phyloP scores from a whole-genome alignment of 176 grass and related monocot genomes.

The Aegilops sharonensis region DNA sequence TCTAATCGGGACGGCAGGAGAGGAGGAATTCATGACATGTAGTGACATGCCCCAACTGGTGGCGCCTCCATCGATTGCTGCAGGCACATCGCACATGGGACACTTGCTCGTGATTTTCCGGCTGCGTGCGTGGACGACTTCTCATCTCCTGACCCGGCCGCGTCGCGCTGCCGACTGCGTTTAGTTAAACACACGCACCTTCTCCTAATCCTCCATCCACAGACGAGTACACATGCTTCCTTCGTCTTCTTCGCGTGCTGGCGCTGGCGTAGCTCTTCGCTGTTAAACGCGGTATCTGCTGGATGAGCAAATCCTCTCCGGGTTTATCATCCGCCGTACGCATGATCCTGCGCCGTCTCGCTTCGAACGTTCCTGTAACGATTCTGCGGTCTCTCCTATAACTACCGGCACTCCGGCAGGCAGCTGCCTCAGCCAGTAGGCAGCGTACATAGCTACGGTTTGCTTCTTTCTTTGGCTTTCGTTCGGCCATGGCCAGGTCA shows the following conservation, averaged over 20 bases:
- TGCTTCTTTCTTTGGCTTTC: neutral
- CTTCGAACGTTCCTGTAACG: neutral
- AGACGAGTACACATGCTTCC: neutral
- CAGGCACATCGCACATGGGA: neutral
- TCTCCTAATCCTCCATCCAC: neutral
- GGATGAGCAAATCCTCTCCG: slow-evolving; percentile 12
- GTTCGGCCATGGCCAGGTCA: slow-evolving; percentile 37
- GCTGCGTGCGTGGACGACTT: slow-evolving; percentile 21
- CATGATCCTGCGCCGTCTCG: slow-evolving; percentile 12
- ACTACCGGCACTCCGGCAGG: neutral
- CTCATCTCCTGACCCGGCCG: slow-evolving; percentile 25
- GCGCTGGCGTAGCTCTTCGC: slow-evolving; percentile 18
- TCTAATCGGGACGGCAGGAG: neutral
- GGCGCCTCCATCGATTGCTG: neutral
- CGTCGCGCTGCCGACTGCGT: slow-evolving; percentile 13
- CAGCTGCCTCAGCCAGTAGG: slow-evolving; percentile 9
- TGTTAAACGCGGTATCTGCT: slow-evolving; percentile 33
- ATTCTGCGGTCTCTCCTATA: neutral
- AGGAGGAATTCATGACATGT: neutral
- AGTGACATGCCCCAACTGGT: neutral
- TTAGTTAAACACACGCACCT: neutral
- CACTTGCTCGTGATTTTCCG: neutral
- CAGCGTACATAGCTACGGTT: neutral
- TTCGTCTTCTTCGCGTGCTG: neutral
- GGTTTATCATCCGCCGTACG: neutral